Percentiles rank a stretch among this genome's conserved stretches.
phyloP scores from a whole-genome alignment of 257 asterid genomes.

The Primulina tabacum region DNA sequence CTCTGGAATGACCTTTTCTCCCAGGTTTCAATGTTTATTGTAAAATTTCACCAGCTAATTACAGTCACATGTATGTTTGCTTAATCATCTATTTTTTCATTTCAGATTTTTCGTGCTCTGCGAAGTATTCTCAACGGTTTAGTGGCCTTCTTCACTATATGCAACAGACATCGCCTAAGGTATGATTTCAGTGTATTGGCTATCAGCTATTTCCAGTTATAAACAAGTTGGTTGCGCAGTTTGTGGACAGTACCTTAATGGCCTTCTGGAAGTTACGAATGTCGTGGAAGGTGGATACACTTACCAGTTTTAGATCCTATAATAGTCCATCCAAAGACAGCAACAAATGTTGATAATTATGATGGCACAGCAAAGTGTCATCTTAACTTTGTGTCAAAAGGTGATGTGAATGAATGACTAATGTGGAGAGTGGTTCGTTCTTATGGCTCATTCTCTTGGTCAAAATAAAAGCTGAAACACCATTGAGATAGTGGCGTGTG shows the following conservation, averaged over 20 bases:
- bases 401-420: no score
- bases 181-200: conserved; percentile 25
- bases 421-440: no score
- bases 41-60: conserved; percentile 10
- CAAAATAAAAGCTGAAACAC: no score
- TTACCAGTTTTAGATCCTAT: no score
- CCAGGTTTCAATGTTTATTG: conserved; percentile 45
- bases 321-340: no score
- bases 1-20: conserved; percentile 97
- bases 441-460: no score
- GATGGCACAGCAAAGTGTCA: no score
- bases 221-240: not conserved
- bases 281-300: not conserved
- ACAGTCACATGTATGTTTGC: conserved; percentile 6
- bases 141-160: conserved; percentile 76
- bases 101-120: conserved; percentile 85
- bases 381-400: no score
- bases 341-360: no score
- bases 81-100: conserved; percentile 20
- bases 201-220: conserved; percentile 11
- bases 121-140: conserved; percentile 87
- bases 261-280: not conserved
- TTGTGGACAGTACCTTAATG: not conserved
- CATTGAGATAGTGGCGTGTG: no score
- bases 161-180: conserved; percentile 95